Evolutionary conservation across 1,139 yeast genomes (phyloP), one percentile per base, ranked within the genome.

Genomic region (Eremothecium sinecaudum): DNA sequence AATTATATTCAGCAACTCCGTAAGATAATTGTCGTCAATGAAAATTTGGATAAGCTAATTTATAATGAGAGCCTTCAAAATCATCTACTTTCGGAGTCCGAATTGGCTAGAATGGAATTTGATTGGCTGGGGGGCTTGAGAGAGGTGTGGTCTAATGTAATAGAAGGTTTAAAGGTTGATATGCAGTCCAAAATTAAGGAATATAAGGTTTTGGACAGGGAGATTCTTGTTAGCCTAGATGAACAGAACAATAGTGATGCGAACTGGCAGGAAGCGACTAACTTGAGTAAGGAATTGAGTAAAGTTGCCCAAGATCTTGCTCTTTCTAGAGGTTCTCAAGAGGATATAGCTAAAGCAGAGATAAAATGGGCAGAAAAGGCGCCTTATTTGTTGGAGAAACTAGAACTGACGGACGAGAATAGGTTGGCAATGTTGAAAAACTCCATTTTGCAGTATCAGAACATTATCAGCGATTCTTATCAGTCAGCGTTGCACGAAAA

Each of bases 361-460:
- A 34, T 36, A 7, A 47, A 50, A 44, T 86, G 95, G 94, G 79
- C 75, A 43, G 65, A 71, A 38, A 77, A 78, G 53, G 90, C 93
- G 1, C 92, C 94, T 2, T 75, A 69, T 43, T 72, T 79, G 24
- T 79, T 83, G 52, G 81, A 79, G 47, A 74, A 74, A 47, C 77
- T 86, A 56, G 94, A 84, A 57, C 67, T 66, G 42, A 76, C 78
- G 46, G 95, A 87, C 55, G 69, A 65, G 39, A 64, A 65, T 41
- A 77, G 94, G 52, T 67, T 81, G 41, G 70, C 71, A 35, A 64
- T 77, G 49, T 58, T 84, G 36, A 79, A 83, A 51, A 81, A 81
- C 45, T 66, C 75, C 17, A 66, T 86, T 40, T 66, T 82, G 38
- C 71, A 76, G 44, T 79, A 72, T 51, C 79, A 82, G 58, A 81